phyloP scores from a whole-genome alignment of 306 rosid genomes.

The Cyamopsis tetragonoloba region DNA sequence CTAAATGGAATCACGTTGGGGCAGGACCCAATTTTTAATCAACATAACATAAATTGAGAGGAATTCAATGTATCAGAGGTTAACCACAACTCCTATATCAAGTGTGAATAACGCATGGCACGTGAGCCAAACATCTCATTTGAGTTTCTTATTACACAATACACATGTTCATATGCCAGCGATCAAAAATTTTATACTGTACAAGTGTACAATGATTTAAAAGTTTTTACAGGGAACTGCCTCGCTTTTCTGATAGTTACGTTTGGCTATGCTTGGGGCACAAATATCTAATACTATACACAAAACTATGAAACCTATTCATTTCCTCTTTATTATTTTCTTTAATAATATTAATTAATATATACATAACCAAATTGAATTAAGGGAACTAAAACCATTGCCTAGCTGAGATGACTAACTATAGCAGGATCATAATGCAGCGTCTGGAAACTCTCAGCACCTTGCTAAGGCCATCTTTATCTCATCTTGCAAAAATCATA shows the following conservation, averaged over 20 bases:
- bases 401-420: background rate
- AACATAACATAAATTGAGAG: too few species aligned
- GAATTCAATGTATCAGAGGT: background rate
- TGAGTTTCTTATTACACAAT: background rate
- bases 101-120: background rate
- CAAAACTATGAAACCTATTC: conserved; percentile 29
- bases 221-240: background rate
- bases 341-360: background rate
- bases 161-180: background rate
- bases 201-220: background rate
- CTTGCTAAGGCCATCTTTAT: background rate
- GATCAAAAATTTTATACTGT: background rate
- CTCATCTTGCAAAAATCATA: conserved; percentile 12
- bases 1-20: background rate
- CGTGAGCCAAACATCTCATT: background rate
- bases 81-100: background rate
- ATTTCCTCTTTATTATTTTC: conserved; percentile 17
- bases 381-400: conserved; percentile 6
- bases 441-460: conserved; percentile 22
- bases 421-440: background rate
- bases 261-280: background rate
- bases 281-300: background rate
- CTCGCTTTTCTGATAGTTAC: background rate
- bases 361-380: conserved; percentile 29
- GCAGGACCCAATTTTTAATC: background rate